Conservation (phyloP, 129 eudicot species). For the Artemisia annua region DNA sequence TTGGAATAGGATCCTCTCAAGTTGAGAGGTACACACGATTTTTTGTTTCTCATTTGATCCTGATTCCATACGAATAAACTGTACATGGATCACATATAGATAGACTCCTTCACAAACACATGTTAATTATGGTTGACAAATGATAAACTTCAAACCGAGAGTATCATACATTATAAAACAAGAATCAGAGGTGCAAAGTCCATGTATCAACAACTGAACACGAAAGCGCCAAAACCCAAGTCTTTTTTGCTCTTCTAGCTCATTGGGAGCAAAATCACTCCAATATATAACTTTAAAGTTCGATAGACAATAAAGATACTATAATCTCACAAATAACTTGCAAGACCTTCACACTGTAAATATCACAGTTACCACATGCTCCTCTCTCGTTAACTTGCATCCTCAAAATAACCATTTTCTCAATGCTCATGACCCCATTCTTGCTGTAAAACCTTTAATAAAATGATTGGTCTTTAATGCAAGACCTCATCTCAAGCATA, state of each 20-base stretch:
- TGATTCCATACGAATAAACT: too few relatives aligned
- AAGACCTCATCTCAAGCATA: conserved; percentile 5
- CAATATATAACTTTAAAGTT: conserved; percentile 30
- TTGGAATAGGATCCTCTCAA: too few relatives aligned
- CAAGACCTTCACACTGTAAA: conserved; percentile 21
- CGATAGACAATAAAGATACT: conserved; percentile 11
- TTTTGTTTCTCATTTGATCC: too few relatives aligned
- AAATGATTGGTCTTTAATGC: conserved; percentile 4
- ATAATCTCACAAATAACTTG: conserved; percentile 28
- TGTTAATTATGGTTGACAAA: not conserved
- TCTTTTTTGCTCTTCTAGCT: conserved; percentile 9
- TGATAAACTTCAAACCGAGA: conserved; percentile 1
- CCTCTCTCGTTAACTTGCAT: conserved; percentile 11
- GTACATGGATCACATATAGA: too few relatives aligned
- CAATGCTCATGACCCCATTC: not conserved
- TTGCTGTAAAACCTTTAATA: not conserved
- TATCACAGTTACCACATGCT: conserved; percentile 4
- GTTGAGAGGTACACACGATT: too few relatives aligned
- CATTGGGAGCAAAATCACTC: conserved; percentile 26
- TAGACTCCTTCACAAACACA: too few relatives aligned
- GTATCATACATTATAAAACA: not conserved
- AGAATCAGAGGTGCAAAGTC: not conserved
- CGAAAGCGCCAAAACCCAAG: not conserved
- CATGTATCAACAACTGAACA: conserved; percentile 8
- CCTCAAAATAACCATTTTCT: conserved; percentile 23